Base-by-base conservation (phyloP, 164 flowering plant genomes). In the Chimonanthus salicifolius region DNA sequence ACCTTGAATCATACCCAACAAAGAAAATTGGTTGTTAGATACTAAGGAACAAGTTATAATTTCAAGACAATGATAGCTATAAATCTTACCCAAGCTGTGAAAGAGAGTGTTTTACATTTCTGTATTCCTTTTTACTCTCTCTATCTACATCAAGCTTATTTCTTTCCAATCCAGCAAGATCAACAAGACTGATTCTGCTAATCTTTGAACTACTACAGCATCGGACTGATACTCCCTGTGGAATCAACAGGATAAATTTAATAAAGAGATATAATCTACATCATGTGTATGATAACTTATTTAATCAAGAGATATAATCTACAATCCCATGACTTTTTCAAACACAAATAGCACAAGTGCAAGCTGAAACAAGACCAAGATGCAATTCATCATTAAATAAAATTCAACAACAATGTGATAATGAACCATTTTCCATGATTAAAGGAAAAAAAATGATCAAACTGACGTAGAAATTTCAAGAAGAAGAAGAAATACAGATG, bases 161-260 rank as follows among this genome's bases (percentile, higher is more conserved):
- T 75, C 82, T 85, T 49, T 92, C 97, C 44, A 83, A 75, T 75
- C 97, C 99, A 80, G 98, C 98, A 83, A 96, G 94, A 81, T 96
- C 99, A 75, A 96, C 78, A 43, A 96, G 80, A 80, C 83, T 85
- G 76, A 96, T 91, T 83, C 95, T 89, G 86, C 99, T 96, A 69
- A 86, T 87, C 75, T 82, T 94, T 69, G 99, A 89, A 80, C 90
- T 92, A 80, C 88, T 85, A 71, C 92, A 88, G 68, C 87, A 79
- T 76, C 83, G 88, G 68, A 97, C 86, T 45, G 95, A 86, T 66
- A 83, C 80, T 60, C 81, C 97, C 98, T 94, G 88, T 62, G 60
- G 13, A 62, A 58, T 18, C 21, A 47, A 68, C 15, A 49, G n/a
- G 8, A 13, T 10, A 48, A 69, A 46, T 73, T 73, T 11, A 11